Evolutionary conservation across 352 stramenopile species (phyloP).

Genomic region (Phytophthora colocasiae): DNA sequence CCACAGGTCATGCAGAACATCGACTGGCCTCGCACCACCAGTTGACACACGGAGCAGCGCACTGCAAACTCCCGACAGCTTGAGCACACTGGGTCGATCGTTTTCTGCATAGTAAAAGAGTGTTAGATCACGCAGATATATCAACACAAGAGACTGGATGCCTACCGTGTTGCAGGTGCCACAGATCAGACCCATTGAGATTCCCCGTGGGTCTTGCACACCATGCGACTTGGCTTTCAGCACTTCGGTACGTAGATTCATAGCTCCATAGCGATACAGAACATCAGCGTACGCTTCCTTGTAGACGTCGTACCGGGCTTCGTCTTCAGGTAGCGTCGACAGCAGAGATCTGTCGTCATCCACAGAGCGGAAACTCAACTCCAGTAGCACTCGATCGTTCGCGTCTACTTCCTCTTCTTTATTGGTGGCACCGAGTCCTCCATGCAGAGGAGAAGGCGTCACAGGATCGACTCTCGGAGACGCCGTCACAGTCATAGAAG

Average conservation of each 20-base stretch:
- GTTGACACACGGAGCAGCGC: constrained; percentile 83
- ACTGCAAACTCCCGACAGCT: constrained; percentile 79
- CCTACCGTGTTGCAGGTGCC: constrained; percentile 66
- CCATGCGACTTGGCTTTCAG: constrained; percentile 62
- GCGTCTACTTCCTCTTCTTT: constrained; percentile 45
- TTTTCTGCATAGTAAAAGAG: constrained; percentile 42
- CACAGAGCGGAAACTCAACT: constrained; percentile 48
- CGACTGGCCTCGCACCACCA: constrained; percentile 83
- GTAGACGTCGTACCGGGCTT: constrained; percentile 81
- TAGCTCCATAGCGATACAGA: constrained; percentile 82
- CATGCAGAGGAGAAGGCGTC: constrained; percentile 28
- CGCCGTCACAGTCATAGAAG: constrained; percentile 38
- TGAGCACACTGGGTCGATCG: constrained; percentile 61
- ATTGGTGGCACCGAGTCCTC: constrained; percentile 3
- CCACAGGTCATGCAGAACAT: constrained; percentile 90
- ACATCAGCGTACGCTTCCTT: constrained; percentile 84
- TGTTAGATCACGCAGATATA: no score
- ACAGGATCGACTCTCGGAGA: constrained; percentile 26
- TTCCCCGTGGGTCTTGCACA: constrained; percentile 48
- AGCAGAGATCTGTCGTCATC: constrained; percentile 58
- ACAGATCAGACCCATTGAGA: constrained; percentile 74
- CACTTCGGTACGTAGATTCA: constrained; percentile 74
- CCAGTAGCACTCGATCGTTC: constrained; percentile 58
- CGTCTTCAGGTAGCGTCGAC: constrained; percentile 54
- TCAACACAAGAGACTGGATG: not conserved